A percentile compares a stretch with the other conserved stretches of the same genome.
Evolutionary conservation across 2,329 filamentous ascomycete genomes (phyloP).

Genomic region (Calycina herbarum): DNA sequence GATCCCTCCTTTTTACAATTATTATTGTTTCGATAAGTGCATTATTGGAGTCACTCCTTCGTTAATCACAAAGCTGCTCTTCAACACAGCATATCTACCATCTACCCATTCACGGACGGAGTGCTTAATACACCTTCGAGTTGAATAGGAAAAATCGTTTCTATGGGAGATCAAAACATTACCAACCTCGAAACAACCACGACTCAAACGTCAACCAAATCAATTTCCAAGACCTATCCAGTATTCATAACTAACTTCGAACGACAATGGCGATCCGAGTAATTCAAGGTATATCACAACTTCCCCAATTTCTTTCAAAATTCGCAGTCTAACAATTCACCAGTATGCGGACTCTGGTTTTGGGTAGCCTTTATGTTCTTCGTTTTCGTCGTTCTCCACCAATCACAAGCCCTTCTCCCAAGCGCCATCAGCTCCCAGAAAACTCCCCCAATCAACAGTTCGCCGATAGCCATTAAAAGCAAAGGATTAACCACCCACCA

Average conservation of each 20-base stretch:
- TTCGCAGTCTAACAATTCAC: background rate
- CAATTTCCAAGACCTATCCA: background rate
- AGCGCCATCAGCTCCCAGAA: background rate
- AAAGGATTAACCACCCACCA: conserved; percentile 23
- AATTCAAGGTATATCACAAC: conserved; percentile 24
- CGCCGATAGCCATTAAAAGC: conserved; percentile 7
- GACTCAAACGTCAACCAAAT: background rate
- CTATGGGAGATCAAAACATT: background rate
- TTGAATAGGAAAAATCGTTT: background rate
- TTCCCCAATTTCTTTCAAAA: background rate
- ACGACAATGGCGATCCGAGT: conserved; percentile 27
- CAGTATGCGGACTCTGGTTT: conserved; percentile 33
- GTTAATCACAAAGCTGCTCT: background rate
- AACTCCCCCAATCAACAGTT: background rate
- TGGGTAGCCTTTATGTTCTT: conserved; percentile 33
- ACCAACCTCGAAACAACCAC: background rate
- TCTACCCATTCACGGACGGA: background rate
- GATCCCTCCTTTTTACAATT: background rate
- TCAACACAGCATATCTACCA: background rate
- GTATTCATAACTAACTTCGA: background rate
- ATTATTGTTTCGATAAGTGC: background rate
- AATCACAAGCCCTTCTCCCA: conserved; percentile 16
- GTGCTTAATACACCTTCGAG: background rate
- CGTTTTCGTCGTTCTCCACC: conserved; percentile 27
- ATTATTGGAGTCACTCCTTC: background rate